phyloP scores from a whole-genome alignment of 176 grass and related monocot species.

The Oryza longistaminata region DNA sequence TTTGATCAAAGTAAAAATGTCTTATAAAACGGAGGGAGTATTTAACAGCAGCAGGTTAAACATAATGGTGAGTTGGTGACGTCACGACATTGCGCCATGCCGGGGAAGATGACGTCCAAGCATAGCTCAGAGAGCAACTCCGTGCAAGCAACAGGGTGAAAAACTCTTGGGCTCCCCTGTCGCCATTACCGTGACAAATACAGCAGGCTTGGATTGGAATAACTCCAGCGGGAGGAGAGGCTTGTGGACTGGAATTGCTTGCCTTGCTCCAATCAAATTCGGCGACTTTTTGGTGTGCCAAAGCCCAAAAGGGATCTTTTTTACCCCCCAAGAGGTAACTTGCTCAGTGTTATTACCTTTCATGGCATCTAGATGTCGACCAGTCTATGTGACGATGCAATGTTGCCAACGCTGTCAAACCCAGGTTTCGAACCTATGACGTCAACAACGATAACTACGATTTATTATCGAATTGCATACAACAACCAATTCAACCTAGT shows the following conservation, averaged over 20 bases:
- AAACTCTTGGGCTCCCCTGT: background rate
- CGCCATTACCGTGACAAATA: constrained; percentile 31
- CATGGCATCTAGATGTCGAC: background rate
- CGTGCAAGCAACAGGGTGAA: constrained; percentile 26
- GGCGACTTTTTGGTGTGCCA: constrained; percentile 12
- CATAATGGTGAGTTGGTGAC: background rate
- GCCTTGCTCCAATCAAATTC: constrained; percentile 2
- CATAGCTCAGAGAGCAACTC: constrained; percentile 12
- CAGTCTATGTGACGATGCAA: background rate
- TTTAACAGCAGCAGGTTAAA: too few relatives aligned
- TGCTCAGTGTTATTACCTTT: constrained; percentile 2
- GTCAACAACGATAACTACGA: background rate
- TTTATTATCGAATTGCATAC: too few relatives aligned
- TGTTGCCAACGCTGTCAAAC: background rate
- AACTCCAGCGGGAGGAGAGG: constrained; percentile 14
- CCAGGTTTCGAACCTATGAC: background rate
- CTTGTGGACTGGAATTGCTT: constrained; percentile 33
- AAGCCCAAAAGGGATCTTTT: background rate
- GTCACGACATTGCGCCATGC: background rate
- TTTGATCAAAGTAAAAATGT: too few relatives aligned
- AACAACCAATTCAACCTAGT: too few relatives aligned
- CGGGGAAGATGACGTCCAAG: background rate
- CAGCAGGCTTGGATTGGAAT: constrained; percentile 33
- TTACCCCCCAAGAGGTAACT: constrained; percentile 26
- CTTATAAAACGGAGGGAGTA: too few relatives aligned